These are phyloP conservation scores for Otatea glauca DNA, from an alignment of 176 grass and related monocot genomes.

Conservation along the genomic window DNA sequence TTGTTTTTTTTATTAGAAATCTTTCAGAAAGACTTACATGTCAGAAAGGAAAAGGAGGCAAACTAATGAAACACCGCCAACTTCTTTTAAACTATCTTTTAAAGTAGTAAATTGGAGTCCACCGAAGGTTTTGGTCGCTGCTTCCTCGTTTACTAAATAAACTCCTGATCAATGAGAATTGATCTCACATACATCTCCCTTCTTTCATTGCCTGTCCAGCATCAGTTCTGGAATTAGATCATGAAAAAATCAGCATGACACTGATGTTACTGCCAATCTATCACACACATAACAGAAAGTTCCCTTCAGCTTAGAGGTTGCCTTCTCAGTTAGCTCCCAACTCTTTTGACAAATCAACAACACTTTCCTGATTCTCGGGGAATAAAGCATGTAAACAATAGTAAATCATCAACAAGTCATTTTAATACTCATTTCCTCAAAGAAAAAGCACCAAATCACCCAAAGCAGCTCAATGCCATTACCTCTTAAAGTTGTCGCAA, in stretches of 20 bases:
- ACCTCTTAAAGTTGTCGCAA: constrained; percentile 36
- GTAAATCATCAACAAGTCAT: background rate
- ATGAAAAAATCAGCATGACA: background rate
- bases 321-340: background rate
- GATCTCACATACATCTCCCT: background rate
- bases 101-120: background rate
- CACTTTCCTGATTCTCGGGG: background rate
- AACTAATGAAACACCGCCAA: too few relatives aligned
- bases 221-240: background rate
- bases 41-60: too few relatives aligned
- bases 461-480: constrained; percentile 49
- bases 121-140: background rate
- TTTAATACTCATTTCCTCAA: background rate
- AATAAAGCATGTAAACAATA: background rate
- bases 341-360: background rate
- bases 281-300: background rate
- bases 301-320: background rate
- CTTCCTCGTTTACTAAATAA: background rate
- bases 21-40: too few relatives aligned
- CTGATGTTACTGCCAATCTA: background rate
- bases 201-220: background rate
- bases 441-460: background rate
- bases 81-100: too few relatives aligned
- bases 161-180: background rate
- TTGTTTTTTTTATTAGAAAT: too few relatives aligned